phyloP scores from a whole-genome alignment of 1,284 basidiomycete species.

The Trametes sp. region DNA sequence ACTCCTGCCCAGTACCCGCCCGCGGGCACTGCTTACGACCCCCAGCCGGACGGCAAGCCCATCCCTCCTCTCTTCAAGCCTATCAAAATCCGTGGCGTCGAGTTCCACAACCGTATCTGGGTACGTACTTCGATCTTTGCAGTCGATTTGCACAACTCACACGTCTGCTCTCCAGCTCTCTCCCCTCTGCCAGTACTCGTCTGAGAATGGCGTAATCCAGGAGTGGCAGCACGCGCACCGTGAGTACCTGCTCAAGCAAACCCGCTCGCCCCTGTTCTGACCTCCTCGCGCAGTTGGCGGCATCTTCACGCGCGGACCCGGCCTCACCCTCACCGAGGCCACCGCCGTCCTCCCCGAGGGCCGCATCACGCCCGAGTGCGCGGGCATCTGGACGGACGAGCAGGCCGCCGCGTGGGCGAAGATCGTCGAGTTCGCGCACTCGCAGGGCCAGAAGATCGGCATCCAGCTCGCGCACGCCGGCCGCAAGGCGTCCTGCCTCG shows the following conservation, averaged over 20 bases:
- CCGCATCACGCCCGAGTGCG: slow-evolving; percentile 74
- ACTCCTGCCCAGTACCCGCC: slow-evolving; percentile 60
- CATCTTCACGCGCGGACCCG: slow-evolving; percentile 38
- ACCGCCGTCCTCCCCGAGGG: slow-evolving; percentile 81
- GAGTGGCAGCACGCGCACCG: slow-evolving; percentile 83
- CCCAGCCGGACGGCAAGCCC: slow-evolving; percentile 44
- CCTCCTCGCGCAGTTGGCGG: background rate
- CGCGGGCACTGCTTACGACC: slow-evolving; percentile 56
- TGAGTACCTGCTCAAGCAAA: slow-evolving; percentile 40
- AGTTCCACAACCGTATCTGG: slow-evolving; percentile 76
- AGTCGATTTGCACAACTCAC: background rate
- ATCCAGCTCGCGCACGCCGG: slow-evolving; percentile 84
- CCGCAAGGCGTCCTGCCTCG: slow-evolving; percentile 71
- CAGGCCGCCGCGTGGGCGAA: slow-evolving; percentile 71
- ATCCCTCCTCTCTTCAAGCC: slow-evolving; percentile 69
- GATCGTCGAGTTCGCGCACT: slow-evolving; percentile 75
- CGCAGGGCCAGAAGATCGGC: slow-evolving; percentile 69
- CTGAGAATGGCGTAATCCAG: slow-evolving; percentile 68
- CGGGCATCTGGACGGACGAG: slow-evolving; percentile 76
- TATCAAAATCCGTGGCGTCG: slow-evolving; percentile 63
- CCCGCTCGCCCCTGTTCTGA: background rate
- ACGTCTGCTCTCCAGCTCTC: slow-evolving; percentile 44
- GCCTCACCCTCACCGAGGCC: slow-evolving; percentile 70
- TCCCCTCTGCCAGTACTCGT: slow-evolving; percentile 80
- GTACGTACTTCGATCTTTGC: no score